A percentile compares a stretch with the other conserved stretches of the same genome.
Evolutionary conservation across 2,329 filamentous ascomycete species (phyloP).

Genomic region (Penicillium hordei): DNA sequence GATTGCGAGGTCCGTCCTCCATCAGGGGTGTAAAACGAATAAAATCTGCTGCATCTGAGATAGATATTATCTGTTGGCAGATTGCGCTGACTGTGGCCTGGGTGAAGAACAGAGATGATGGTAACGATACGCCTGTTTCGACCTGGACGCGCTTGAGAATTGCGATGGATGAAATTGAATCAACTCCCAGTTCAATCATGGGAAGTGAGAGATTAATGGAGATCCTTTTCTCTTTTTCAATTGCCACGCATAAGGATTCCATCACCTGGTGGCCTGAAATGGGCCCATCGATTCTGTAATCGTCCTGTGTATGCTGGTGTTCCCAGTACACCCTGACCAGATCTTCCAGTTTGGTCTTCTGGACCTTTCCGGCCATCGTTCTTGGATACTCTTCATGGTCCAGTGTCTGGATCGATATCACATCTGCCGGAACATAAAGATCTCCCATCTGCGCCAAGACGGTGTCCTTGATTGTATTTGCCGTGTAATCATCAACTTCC

Average conservation of each 20-base stretch:
- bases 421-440: slow-evolving; percentile 13
- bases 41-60: neutral
- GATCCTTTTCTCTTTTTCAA: neutral
- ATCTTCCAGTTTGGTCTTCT: slow-evolving; percentile 6
- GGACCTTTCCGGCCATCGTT: slow-evolving; percentile 10
- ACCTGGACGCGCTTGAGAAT: slow-evolving; percentile 7
- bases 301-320: neutral
- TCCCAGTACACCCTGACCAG: neutral
- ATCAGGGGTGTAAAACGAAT: neutral
- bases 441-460: slow-evolving; percentile 11
- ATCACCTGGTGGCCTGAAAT: neutral
- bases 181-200: slow-evolving; percentile 13
- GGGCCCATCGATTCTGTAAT: neutral
- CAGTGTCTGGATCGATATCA: slow-evolving; percentile 10
- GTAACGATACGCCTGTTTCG: slow-evolving; percentile 8
- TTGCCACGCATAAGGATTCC: neutral
- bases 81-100: slow-evolving; percentile 6
- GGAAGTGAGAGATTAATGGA: slow-evolving; percentile 1
- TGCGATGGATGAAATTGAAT: slow-evolving; percentile 15
- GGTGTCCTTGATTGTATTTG: slow-evolving; percentile 4
- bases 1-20: neutral
- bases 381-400: slow-evolving; percentile 7
- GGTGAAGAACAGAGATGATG: slow-evolving; percentile 12
- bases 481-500: neutral
- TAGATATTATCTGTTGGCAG: neutral